These are phyloP conservation scores for Calonectria pseudoturangicola DNA, from an alignment of 2,329 filamentous ascomycete genomes.

Conservation along the genomic window DNA sequence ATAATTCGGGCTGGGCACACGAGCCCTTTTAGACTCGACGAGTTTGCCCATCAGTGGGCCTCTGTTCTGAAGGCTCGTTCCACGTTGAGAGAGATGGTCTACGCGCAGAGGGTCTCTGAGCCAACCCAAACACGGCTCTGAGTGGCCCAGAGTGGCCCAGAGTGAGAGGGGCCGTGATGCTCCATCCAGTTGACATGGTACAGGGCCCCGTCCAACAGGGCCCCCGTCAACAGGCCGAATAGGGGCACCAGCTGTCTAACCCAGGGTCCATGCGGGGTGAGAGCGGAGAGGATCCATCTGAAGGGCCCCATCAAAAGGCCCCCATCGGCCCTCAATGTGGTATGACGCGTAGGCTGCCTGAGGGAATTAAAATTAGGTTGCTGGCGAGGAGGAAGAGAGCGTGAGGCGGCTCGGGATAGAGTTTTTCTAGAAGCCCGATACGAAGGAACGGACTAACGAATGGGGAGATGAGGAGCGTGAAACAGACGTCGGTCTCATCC, in stretches of 20 bases:
- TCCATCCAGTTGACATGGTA: not conserved
- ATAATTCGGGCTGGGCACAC: conserved; percentile 7
- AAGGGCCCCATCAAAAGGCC: not conserved
- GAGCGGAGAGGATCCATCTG: conserved; percentile 19
- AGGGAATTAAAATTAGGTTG: conserved; percentile 30
- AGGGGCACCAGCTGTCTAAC: conserved; percentile 5
- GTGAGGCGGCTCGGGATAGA: conserved; percentile 24
- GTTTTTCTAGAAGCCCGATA: conserved; percentile 29
- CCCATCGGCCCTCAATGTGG: not conserved
- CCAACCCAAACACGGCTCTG: not conserved
- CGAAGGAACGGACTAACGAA: conserved; percentile 25
- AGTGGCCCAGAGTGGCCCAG: not conserved
- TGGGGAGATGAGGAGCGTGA: conserved; percentile 20
- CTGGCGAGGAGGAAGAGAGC: not conserved
- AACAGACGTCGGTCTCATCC: not conserved
- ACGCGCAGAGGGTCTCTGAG: not conserved
- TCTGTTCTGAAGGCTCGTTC: conserved; percentile 3
- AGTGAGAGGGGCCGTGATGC: not conserved
- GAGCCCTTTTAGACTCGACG: conserved; percentile 16
- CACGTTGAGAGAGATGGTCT: conserved; percentile 18
- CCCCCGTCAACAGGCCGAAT: conserved; percentile 2
- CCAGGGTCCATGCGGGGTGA: conserved; percentile 19
- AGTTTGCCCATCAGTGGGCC: conserved; percentile 22
- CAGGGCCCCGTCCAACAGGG: too few species aligned
- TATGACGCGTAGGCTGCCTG: conserved; percentile 22